These are phyloP conservation scores for Lophium mytilinum DNA, from an alignment of 495 filamentous ascomycete species.

Conservation along the genomic window DNA sequence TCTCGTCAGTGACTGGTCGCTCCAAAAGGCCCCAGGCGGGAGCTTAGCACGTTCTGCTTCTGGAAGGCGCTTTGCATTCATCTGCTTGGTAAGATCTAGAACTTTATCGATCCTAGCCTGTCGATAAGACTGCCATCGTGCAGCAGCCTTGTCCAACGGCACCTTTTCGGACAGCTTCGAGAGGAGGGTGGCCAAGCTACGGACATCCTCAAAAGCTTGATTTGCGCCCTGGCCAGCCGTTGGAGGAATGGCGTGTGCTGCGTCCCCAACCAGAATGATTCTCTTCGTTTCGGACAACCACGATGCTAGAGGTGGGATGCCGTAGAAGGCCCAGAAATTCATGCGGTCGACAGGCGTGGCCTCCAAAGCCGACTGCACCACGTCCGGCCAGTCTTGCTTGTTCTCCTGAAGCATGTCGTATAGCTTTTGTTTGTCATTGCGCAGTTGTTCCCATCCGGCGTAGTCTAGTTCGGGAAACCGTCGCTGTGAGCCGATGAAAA, in stretches of 20 bases:
- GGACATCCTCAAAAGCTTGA: conserved; percentile 39
- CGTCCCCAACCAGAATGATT: conserved; percentile 40
- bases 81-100: not conserved
- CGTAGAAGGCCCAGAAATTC: conserved; percentile 4
- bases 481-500: no score
- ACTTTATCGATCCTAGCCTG: conserved; percentile 3
- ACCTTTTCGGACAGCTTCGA: not conserved
- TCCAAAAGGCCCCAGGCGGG: no score
- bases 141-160: not conserved
- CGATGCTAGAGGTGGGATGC: conserved; percentile 32
- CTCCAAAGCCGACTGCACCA: no score
- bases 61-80: no score
- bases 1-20: no score
- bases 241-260: conserved; percentile 43
- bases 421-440: no score
- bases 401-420: no score
- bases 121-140: conserved; percentile 4
- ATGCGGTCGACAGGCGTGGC: not conserved
- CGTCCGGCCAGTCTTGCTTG: no score
- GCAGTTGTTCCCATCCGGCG: no score
- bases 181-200: conserved; percentile 16
- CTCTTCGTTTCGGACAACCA: conserved; percentile 34
- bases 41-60: no score
- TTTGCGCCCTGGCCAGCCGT: conserved; percentile 38
- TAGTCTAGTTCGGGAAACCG: no score